A percentile compares a stretch with the other conserved stretches of the same genome.
phyloP scores from a whole-genome alignment of 139 green algal genomes.

The Ostreobium quekettii region DNA sequence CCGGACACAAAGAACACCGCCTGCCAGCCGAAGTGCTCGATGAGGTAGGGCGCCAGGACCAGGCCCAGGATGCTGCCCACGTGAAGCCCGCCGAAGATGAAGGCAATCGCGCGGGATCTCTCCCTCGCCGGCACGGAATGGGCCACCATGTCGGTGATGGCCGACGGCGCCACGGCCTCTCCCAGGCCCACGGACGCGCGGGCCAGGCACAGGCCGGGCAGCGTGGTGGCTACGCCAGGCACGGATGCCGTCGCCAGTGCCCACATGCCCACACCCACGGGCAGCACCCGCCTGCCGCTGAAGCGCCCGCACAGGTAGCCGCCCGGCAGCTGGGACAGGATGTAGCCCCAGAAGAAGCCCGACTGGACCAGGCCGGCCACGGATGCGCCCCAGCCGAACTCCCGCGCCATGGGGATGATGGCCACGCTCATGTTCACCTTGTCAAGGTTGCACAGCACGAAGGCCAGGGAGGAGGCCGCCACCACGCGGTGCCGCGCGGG shows the following conservation, averaged over 20 bases:
- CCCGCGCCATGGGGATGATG: constrained; percentile 76
- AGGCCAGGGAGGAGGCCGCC: constrained; percentile 53
- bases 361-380: constrained; percentile 66
- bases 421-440: constrained; percentile 84
- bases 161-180: constrained; percentile 62
- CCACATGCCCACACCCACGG: constrained; percentile 56
- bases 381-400: constrained; percentile 64
- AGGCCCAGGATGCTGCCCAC: constrained; percentile 65
- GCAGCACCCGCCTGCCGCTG: constrained; percentile 47
- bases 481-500: constrained; percentile 64
- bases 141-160: constrained; percentile 68
- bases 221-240: constrained; percentile 37
- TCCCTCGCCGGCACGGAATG: constrained; percentile 41
- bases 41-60: constrained; percentile 46
- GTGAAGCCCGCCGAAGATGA: constrained; percentile 76
- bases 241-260: constrained; percentile 43
- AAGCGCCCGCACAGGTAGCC: constrained; percentile 46
- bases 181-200: constrained; percentile 68
- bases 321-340: constrained; percentile 65
- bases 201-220: constrained; percentile 40
- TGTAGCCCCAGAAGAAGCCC: constrained; percentile 77
- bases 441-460: constrained; percentile 93
- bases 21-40: constrained; percentile 65
- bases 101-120: constrained; percentile 53
- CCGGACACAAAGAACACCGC: constrained; percentile 78